Base-by-base conservation (phyloP, 768 basidiomycete species). In the Termitomyces sp. region DNA sequence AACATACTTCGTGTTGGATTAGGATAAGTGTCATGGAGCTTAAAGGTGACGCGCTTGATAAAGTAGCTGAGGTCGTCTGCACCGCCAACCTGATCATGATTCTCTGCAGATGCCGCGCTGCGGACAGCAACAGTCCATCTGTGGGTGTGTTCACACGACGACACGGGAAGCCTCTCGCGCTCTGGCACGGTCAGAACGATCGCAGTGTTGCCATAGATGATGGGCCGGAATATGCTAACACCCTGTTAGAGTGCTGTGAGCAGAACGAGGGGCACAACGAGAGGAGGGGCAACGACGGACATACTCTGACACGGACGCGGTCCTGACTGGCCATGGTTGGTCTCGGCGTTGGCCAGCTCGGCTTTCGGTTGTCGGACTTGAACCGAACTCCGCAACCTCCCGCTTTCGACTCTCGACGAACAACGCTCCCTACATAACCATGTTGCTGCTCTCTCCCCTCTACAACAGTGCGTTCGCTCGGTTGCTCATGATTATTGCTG, bases 201-300 rank as follows among this genome's bases (percentile, higher is more conserved):
- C 36, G 96, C 93, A 13, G 90, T 91, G 73, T 98, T 98, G 52
- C 97, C 97, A 76, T 98, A 98, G 62, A 98, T 92, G 66, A 99
- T 86, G 1, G 96, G 93, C 53, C 97, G 83, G 71, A 86, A 87
- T 55, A 98, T 92, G 65, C 85, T 90, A 45, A 96, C 77, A 39
- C 94, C 95, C 94, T 96, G 67, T 16, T 33, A 52, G 33, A 46
- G 35, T 61, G 38, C 62, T 59, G 42, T 62, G 55, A 68, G 67
- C 55, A 57, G 46, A 54, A 62, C 42, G 61, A 60, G 28, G 24
- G 16, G 33, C 42, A 61, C 53, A 45, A 63, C 56, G 60, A 65
- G 52, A 58, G 51, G 36, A 59, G 58, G 59, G 53, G 32, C 59
- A 59, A 62, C 49, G 68, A 62, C 49, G 68, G 66, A 82, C 89